These are phyloP conservation scores for Botryotinia narcissicola DNA, from an alignment of 2,329 filamentous ascomycete genomes.

Conservation along the genomic window DNA sequence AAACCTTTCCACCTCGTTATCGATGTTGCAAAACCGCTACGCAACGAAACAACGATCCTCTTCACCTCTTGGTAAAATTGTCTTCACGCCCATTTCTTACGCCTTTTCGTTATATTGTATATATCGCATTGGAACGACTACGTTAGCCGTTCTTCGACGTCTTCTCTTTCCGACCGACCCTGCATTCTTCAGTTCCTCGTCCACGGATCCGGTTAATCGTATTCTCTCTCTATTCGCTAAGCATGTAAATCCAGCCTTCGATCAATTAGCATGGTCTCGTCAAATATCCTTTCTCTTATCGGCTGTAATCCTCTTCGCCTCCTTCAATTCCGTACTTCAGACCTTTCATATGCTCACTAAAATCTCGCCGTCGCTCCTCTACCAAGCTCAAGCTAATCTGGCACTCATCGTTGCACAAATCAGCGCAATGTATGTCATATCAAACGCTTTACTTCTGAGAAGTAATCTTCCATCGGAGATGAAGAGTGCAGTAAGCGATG, in stretches of 20 bases:
- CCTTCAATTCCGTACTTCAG: slow-evolving; percentile 79
- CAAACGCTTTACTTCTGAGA: slow-evolving; percentile 70
- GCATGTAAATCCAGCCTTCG: slow-evolving; percentile 79
- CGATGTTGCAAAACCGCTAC: slow-evolving; percentile 60
- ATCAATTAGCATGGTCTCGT: slow-evolving; percentile 79
- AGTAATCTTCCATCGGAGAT: slow-evolving; percentile 77
- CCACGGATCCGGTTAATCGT: slow-evolving; percentile 79
- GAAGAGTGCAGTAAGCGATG: slow-evolving; percentile 73
- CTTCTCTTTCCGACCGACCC: slow-evolving; percentile 40
- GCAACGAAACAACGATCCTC: slow-evolving; percentile 64
- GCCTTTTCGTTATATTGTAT: slow-evolving; percentile 79
- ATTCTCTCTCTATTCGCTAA: slow-evolving; percentile 75
- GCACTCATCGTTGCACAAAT: slow-evolving; percentile 79
- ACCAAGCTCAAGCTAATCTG: slow-evolving; percentile 69
- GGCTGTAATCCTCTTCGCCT: slow-evolving; percentile 77
- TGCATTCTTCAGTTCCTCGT: slow-evolving; percentile 51
- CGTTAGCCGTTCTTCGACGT: slow-evolving; percentile 64
- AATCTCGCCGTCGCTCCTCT: slow-evolving; percentile 70
- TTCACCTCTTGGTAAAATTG: slow-evolving; percentile 63
- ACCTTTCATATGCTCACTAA: slow-evolving; percentile 79
- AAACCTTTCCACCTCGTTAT: slow-evolving; percentile 64
- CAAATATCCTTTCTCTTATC: slow-evolving; percentile 82
- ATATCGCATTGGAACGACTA: slow-evolving; percentile 75
- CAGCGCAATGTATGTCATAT: slow-evolving; percentile 81
- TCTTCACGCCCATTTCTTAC: slow-evolving; percentile 61